Evolutionary conservation across 768 basidiomycete species (phyloP).

Genomic region (Neoboletus brunneissimus): DNA sequence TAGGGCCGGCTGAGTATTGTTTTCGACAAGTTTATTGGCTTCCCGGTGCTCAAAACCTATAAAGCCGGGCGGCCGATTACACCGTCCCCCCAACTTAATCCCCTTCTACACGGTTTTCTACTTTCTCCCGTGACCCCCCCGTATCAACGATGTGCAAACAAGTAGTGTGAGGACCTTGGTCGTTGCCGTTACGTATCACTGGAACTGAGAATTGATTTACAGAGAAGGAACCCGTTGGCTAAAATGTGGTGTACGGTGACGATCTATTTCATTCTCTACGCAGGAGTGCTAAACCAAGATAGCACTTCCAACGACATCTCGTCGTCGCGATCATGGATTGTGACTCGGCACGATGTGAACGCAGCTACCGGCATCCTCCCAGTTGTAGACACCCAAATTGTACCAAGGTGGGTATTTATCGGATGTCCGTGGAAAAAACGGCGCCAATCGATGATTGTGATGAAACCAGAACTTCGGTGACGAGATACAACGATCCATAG

Average conservation of each 20-base stretch:
- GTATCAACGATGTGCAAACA: conserved; percentile 60
- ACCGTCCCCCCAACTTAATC: conserved; percentile 15
- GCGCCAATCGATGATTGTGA: conserved; percentile 7
- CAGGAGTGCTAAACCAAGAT: conserved; percentile 11
- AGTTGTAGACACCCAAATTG: conserved; percentile 55
- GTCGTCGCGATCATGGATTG: conserved; percentile 76
- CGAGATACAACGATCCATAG: conserved; percentile 67
- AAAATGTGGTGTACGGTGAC: conserved; percentile 57
- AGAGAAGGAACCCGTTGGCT: conserved; percentile 79
- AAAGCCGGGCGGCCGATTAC: conserved; percentile 19
- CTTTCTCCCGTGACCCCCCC: not conserved
- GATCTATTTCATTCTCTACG: conserved; percentile 4
- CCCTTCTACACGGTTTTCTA: conserved; percentile 7
- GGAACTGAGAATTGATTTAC: conserved; percentile 11
- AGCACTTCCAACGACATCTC: conserved; percentile 81
- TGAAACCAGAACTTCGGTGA: conserved; percentile 56
- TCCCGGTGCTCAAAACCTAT: conserved; percentile 27
- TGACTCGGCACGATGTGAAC: conserved; percentile 59
- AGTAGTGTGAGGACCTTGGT: conserved; percentile 59
- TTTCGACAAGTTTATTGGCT: conserved; percentile 26
- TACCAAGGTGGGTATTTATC: conserved; percentile 46
- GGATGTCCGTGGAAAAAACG: conserved; percentile 7
- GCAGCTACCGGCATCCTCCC: conserved; percentile 57
- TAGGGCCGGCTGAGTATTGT: conserved; percentile 29
- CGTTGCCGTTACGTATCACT: not conserved